Conservation (phyloP, 2,329 filamentous ascomycete genomes). For the Mollisiaceae sp. region DNA sequence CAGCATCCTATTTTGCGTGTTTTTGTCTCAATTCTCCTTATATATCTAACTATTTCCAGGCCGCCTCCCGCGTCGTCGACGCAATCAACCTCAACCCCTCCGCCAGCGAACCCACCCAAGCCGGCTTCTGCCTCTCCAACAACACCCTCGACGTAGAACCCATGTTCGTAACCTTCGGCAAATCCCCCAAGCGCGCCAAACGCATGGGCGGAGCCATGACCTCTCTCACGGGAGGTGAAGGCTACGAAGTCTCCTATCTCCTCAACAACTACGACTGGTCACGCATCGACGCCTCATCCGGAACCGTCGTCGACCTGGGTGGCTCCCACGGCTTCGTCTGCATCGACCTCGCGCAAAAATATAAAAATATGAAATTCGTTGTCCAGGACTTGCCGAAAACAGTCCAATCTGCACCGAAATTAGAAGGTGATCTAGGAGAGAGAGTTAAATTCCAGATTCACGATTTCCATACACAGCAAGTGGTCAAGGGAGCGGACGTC, state of each 20-base stretch:
- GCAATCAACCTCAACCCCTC: constrained; percentile 52
- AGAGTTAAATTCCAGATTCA: constrained; percentile 52
- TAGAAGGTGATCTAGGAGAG: constrained; percentile 47
- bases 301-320: constrained; percentile 62
- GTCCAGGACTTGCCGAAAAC: constrained; percentile 59
- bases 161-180: constrained; percentile 59
- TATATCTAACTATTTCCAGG: constrained; percentile 45
- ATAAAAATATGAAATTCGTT: constrained; percentile 57
- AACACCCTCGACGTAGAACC: constrained; percentile 56
- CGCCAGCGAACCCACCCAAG: constrained; percentile 53
- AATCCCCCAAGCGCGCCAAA: constrained; percentile 52
- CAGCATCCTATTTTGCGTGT: too few relatives aligned
- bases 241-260: constrained; percentile 59
- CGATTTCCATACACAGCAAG: constrained; percentile 63
- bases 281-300: constrained; percentile 50
- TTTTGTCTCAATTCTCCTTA: too few relatives aligned
- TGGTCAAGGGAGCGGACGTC: constrained; percentile 57
- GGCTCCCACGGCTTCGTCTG: constrained; percentile 63
- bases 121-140: constrained; percentile 58
- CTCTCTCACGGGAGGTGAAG: constrained; percentile 59
- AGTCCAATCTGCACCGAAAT: constrained; percentile 52
- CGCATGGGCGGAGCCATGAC: constrained; percentile 61
- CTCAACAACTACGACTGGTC: constrained; percentile 60
- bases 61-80: constrained; percentile 52
- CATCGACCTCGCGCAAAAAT: constrained; percentile 57